Conservation (phyloP, 305 asterid genomes). For the Fraxinus greggii region DNA sequence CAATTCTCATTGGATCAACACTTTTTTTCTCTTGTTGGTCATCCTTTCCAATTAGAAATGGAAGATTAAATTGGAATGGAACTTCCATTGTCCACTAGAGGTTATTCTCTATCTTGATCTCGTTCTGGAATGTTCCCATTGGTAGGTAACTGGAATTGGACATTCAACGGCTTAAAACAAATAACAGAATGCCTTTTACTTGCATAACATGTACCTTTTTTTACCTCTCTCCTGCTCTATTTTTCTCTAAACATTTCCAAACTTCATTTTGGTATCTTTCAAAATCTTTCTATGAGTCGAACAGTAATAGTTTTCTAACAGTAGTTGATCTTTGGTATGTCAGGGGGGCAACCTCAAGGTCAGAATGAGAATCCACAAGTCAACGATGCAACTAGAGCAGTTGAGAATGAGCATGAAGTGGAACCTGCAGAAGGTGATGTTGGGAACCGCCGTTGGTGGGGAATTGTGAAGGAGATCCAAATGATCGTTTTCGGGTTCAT, state of each 20-base stretch:
- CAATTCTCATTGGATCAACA: neutral
- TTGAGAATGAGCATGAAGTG: conserved; percentile 45
- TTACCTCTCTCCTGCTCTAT: neutral
- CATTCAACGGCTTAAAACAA: neutral
- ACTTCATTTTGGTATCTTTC: neutral
- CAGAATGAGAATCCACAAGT: conserved; percentile 52
- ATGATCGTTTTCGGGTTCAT: conserved; percentile 90
- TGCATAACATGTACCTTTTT: neutral
- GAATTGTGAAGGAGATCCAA: conserved; percentile 74
- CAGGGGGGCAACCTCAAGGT: conserved; percentile 54
- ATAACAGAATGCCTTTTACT: neutral
- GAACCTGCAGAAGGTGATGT: conserved; percentile 52
- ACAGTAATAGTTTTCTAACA: neutral
- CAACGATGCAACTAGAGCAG: conserved; percentile 41
- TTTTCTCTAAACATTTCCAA: conserved; percentile 1
- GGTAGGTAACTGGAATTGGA: neutral
- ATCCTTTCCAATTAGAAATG: neutral
- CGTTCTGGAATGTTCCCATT: neutral
- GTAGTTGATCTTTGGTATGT: neutral
- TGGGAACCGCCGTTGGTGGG: conserved; percentile 66
- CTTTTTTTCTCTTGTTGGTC: neutral
- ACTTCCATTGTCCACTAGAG: neutral
- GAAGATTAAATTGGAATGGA: neutral
- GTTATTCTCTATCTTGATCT: neutral
- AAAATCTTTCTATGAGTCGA: neutral